Evolutionary conservation across 768 basidiomycete genomes (phyloP).

Genomic region (Tulasnella sp.): DNA sequence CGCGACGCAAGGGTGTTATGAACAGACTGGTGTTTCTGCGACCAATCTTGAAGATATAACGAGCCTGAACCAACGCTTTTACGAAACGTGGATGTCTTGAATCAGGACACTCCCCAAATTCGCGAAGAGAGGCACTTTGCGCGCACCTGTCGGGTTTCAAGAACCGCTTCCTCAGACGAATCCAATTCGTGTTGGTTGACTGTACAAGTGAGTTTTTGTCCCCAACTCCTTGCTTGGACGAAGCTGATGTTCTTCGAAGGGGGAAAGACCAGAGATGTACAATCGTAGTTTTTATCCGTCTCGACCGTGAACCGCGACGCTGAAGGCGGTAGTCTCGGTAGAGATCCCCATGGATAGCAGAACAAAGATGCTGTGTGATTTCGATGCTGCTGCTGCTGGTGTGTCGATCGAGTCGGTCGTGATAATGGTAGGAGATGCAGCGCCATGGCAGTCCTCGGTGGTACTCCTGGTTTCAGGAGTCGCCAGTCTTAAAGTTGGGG

Average conservation of each 20-base stretch:
- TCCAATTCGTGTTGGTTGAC: constrained; percentile 95
- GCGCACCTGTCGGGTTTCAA: constrained; percentile 96
- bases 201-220: constrained; percentile 37
- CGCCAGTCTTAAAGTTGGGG: neutral
- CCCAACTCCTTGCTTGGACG: neutral
- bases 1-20: constrained; percentile 90
- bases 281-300: constrained; percentile 96
- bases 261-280: constrained; percentile 50
- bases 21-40: constrained; percentile 98
- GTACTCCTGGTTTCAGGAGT: neutral
- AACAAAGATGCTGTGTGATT: neutral
- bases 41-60: constrained; percentile 96
- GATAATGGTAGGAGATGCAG: neutral
- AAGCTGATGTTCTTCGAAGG: neutral
- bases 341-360: constrained; percentile 24
- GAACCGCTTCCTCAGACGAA: constrained; percentile 94
- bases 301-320: constrained; percentile 96
- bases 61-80: constrained; percentile 90
- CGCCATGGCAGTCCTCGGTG: neutral
- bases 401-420: neutral
- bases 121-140: neutral
- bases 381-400: neutral
- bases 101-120: neutral
- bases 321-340: constrained; percentile 36
- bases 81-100: neutral